Evolutionary conservation across 2,329 filamentous ascomycete species (phyloP).

Genomic region (Calonectria pseudoturangicola): DNA sequence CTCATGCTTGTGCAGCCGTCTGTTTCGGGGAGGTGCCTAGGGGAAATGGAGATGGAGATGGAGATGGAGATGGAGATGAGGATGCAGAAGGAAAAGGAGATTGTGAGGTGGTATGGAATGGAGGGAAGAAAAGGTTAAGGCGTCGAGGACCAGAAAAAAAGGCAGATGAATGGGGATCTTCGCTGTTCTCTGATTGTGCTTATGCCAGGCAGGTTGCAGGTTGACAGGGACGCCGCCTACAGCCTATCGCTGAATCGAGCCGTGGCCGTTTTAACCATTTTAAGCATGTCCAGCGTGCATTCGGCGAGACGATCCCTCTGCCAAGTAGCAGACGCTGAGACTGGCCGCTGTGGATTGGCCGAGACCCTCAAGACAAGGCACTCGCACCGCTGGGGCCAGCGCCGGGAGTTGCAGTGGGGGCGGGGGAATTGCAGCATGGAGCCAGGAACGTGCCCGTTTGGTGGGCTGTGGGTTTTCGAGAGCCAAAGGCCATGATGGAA

Average conservation of each 20-base stretch:
- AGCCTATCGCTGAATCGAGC: not conserved
- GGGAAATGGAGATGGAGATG: not conserved
- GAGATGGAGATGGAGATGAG: not conserved
- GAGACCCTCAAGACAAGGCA: not conserved
- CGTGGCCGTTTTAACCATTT: slow-evolving; percentile 13
- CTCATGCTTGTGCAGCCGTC: not conserved
- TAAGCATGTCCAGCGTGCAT: slow-evolving; percentile 16
- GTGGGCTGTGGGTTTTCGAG: not conserved
- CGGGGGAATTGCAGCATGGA: slow-evolving; percentile 4
- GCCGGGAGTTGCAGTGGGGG: slow-evolving; percentile 10
- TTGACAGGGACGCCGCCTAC: slow-evolving; percentile 8
- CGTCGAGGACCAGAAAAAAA: not conserved
- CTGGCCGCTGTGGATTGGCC: slow-evolving; percentile 7
- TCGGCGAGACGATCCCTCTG: not conserved
- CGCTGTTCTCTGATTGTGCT: too few relatives aligned
- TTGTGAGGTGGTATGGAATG: not conserved
- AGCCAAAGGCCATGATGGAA: not conserved
- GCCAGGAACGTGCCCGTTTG: slow-evolving; percentile 25
- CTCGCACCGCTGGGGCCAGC: not conserved
- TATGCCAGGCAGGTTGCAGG: slow-evolving; percentile 3
- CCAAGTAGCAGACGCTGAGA: not conserved
- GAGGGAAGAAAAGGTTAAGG: not conserved
- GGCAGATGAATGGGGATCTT: not conserved
- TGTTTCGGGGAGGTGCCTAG: slow-evolving; percentile 3
- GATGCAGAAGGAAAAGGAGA: not conserved